phyloP scores from a whole-genome alignment of 345 rosid genomes.

The Syzygium aromaticum region DNA sequence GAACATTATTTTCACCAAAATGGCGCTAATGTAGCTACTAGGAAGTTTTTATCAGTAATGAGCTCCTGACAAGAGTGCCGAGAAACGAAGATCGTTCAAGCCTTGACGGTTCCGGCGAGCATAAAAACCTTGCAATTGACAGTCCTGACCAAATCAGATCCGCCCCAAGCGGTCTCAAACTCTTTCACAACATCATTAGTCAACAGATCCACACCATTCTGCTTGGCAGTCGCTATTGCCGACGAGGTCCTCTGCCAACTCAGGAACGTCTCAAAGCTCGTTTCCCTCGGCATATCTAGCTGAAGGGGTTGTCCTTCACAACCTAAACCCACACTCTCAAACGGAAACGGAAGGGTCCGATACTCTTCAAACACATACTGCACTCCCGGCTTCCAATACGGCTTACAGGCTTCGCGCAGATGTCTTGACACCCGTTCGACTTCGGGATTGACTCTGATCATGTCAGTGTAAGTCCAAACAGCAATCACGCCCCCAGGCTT shows the following conservation, averaged over 20 bases:
- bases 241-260: constrained; percentile 32
- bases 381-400: constrained; percentile 29
- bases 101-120: constrained; percentile 43
- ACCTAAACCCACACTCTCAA: constrained; percentile 47
- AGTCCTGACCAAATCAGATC: constrained; percentile 30
- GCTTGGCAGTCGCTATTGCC: constrained; percentile 33
- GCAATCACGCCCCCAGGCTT: constrained; percentile 62
- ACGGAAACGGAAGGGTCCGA: constrained; percentile 50
- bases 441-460: constrained; percentile 29
- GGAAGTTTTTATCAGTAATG: not conserved
- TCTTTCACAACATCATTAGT: constrained; percentile 36
- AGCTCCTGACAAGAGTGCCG: not conserved
- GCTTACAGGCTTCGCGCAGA: constrained; percentile 26
- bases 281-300: constrained; percentile 33
- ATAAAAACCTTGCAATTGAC: constrained; percentile 41
- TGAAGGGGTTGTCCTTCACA: constrained; percentile 42
- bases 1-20: not conserved
- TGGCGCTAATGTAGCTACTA: not conserved
- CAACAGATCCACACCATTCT: constrained; percentile 53
- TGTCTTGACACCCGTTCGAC: constrained; percentile 32
- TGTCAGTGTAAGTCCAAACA: constrained; percentile 43
- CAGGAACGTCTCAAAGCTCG: constrained; percentile 34
- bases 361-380: constrained; percentile 27
- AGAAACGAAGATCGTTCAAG: not conserved
- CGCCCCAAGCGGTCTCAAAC: constrained; percentile 71